Conservation (phyloP, 257 asterid species). For the Catharanthus roseus region DNA sequence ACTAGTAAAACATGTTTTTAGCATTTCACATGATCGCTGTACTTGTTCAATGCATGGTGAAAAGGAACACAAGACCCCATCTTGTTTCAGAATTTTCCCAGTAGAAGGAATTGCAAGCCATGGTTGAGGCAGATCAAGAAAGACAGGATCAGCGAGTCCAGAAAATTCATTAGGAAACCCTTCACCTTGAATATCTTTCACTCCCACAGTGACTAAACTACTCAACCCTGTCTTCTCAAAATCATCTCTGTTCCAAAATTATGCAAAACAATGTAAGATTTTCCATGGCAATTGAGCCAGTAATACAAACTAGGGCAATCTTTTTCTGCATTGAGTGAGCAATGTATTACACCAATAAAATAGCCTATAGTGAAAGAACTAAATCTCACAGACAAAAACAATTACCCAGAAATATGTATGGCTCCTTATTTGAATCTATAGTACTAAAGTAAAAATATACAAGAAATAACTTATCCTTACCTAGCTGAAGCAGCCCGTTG, state of each 20-base stretch:
- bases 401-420: not conserved
- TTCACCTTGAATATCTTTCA: slow-evolving; percentile 87
- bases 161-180: slow-evolving; percentile 82
- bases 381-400: not conserved
- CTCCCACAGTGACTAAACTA: slow-evolving; percentile 74
- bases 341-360: not conserved
- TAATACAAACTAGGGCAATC: not conserved
- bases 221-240: slow-evolving; percentile 75
- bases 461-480: slow-evolving; percentile 29
- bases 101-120: slow-evolving; percentile 97
- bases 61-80: slow-evolving; percentile 87
- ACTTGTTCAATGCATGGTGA: slow-evolving; percentile 99
- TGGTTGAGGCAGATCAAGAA: slow-evolving; percentile 96
- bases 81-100: slow-evolving; percentile 83
- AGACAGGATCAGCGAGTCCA: slow-evolving; percentile 71
- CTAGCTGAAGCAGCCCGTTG: slow-evolving; percentile 91
- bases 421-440: not conserved
- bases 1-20: slow-evolving; percentile 57
- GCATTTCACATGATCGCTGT: slow-evolving; percentile 70
- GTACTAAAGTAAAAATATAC: not conserved
- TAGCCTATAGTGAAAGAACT: not conserved
- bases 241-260: slow-evolving; percentile 55
- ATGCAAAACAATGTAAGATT: not conserved
- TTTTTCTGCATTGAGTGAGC: too few relatives aligned
- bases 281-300: not conserved